These are phyloP conservation scores for Nicotiana tomentosiformis DNA, from an alignment of 257 asterid species.

Conservation along the genomic window DNA sequence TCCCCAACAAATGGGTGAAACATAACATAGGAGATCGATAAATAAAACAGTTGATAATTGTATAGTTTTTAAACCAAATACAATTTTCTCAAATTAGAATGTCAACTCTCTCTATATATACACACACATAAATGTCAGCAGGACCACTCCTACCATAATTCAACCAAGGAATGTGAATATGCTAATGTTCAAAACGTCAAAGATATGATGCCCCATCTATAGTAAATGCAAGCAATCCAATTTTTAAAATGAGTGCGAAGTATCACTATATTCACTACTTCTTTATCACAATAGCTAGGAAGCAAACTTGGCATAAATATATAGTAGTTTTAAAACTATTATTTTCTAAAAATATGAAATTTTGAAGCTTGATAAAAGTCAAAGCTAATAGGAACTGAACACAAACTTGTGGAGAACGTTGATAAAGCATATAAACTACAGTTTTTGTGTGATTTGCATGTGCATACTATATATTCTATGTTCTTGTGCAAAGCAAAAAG, in stretches of 20 bases:
- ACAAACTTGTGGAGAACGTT: not conserved
- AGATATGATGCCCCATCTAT: not conserved
- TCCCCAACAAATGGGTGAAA: not conserved
- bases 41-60: not conserved
- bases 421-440: not conserved
- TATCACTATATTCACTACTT: not conserved
- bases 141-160: too few relatives aligned
- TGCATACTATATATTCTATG: not conserved
- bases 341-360: not conserved
- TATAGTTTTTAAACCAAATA: too few relatives aligned
- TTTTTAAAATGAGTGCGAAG: not conserved
- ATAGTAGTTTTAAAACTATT: not conserved
- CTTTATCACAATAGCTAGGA: not conserved
- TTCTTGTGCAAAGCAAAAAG: not conserved
- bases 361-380: not conserved
- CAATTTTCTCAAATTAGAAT: not conserved
- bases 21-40: not conserved
- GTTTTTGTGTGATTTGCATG: not conserved
- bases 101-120: not conserved
- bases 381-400: not conserved
- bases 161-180: too few relatives aligned
- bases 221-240: too few relatives aligned
- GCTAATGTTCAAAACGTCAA: too few relatives aligned
- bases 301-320: not conserved
- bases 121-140: too few relatives aligned